Percentiles rank a stretch among this genome's conserved stretches.
These are phyloP conservation scores for Tetracladium maxilliforme DNA, from an alignment of 2,329 filamentous ascomycete genomes.

Conservation along the genomic window DNA sequence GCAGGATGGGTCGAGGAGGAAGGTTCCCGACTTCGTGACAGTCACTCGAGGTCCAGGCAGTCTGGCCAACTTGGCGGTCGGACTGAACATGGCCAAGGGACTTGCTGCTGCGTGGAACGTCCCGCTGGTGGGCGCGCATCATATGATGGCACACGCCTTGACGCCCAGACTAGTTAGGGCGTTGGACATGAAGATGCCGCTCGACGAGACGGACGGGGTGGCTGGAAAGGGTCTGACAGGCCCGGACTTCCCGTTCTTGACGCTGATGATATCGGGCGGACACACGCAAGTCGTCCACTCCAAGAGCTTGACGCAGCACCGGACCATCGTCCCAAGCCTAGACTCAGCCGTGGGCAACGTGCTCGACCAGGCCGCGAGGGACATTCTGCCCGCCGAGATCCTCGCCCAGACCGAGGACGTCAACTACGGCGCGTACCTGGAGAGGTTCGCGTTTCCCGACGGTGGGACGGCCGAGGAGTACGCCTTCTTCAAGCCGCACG, in stretches of 20 bases:
- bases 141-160: conserved; percentile 94
- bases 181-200: conserved; percentile 20
- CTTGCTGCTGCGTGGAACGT: conserved; percentile 71
- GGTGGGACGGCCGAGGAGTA: conserved; percentile 19
- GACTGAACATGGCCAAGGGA: conserved; percentile 75
- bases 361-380: conserved; percentile 74
- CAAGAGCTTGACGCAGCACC: conserved; percentile 49
- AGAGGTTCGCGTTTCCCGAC: conserved; percentile 60
- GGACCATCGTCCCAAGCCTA: conserved; percentile 55
- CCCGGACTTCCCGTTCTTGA: conserved; percentile 71
- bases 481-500: conserved; percentile 41
- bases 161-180: conserved; percentile 67
- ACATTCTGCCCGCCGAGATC: conserved; percentile 49
- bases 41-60: conserved; percentile 88
- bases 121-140: conserved; percentile 76
- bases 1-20: conserved; percentile 15
- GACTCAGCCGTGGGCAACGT: conserved; percentile 84
- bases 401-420: conserved; percentile 42
- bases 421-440: conserved; percentile 71
- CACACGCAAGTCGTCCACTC: conserved; percentile 81
- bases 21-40: conserved; percentile 67
- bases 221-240: conserved; percentile 1
- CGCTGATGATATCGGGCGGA: conserved; percentile 79
- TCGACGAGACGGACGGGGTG: conserved; percentile 4
- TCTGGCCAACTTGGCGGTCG: conserved; percentile 61